phyloP scores from a whole-genome alignment of 2,329 filamentous ascomycete species.

The Fusarium sterilihyphosum region DNA sequence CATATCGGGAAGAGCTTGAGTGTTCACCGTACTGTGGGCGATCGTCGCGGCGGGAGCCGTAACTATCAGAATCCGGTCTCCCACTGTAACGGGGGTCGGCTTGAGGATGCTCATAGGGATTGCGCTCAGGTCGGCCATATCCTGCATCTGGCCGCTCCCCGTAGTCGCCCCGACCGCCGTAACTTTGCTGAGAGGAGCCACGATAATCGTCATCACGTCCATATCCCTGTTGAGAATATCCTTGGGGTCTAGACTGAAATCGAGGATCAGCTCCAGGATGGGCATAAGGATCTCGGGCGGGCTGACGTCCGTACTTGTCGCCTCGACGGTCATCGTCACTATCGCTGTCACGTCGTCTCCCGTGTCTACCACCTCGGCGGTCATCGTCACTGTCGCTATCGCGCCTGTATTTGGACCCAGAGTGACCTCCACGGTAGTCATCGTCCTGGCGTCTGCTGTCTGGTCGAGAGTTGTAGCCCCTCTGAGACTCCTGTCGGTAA shows the following conservation, averaged over 20 bases:
- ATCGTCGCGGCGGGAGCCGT: constrained; percentile 14
- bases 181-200: constrained; percentile 7
- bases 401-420: neutral
- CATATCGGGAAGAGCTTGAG: constrained; percentile 10
- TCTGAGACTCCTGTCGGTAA: neutral
- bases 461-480: neutral
- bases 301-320: neutral
- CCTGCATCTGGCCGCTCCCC: neutral
- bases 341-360: neutral
- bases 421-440: constrained; percentile 3
- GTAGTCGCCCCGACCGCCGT: constrained; percentile 5
- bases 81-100: constrained; percentile 17
- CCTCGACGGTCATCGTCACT: neutral
- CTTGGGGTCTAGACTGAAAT: constrained; percentile 16
- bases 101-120: constrained; percentile 14
- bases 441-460: constrained; percentile 10
- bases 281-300: constrained; percentile 9
- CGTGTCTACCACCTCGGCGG: neutral
- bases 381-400: constrained; percentile 4
- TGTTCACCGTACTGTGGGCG: constrained; percentile 4
- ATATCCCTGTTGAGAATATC: constrained; percentile 8
- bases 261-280: constrained; percentile 28
- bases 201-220: constrained; percentile 8
- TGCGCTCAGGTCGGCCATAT: neutral
- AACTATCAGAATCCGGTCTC: neutral